Evolutionary conservation across 352 stramenopile genomes (phyloP), one percentile per base, ranked within the genome.

Genomic region (Phytophthora idaei): DNA sequence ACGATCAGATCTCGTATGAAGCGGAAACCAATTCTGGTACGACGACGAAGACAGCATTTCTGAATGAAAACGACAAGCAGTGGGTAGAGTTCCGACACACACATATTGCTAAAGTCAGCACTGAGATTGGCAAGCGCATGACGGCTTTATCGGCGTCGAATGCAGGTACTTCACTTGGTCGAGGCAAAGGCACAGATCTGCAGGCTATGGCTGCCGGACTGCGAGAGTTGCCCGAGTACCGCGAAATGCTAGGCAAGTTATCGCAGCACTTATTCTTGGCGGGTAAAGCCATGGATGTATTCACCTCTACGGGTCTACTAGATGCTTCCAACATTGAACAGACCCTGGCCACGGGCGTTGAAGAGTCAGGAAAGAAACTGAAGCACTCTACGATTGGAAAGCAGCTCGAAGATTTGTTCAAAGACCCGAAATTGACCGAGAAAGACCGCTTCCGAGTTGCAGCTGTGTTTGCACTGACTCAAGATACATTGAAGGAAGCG

Each of bases 51-150:
- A 97, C 98, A 41, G 94, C 96, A 31, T 87, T 99, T 25, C 72
- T 99, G 5, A 99, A 98, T 58, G 97, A 99, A 49, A 98, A 98
- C 50, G 97, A 99, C 71, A 90, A 94, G 48, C 83, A 99, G 34
- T 99, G 92, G 92, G 88, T 98, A 4, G 96, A 99, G 72, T 92
- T 99, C 52, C 85, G 95, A 41, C 95, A 98, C 73, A 95, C 97
- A 41, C 97, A 99, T 65, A 99, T 99, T 69, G 96, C 94, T 2
- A 85, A 92, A 65, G 87, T 95, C 50, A 93, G 84, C 36, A 81
- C 87, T 36, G 83, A 93, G 56, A 95, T 95, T 29, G 78, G 85
- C 8, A 85, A 87, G 52, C 82, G 84, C 9, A 94, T 95, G 83
- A 68, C 77, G 0, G 76, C 85, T 14, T 70, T 95, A 15, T 92